These are phyloP conservation scores for Neurospora intermedia DNA, from an alignment of 495 filamentous ascomycete genomes.

Conservation along the genomic window DNA sequence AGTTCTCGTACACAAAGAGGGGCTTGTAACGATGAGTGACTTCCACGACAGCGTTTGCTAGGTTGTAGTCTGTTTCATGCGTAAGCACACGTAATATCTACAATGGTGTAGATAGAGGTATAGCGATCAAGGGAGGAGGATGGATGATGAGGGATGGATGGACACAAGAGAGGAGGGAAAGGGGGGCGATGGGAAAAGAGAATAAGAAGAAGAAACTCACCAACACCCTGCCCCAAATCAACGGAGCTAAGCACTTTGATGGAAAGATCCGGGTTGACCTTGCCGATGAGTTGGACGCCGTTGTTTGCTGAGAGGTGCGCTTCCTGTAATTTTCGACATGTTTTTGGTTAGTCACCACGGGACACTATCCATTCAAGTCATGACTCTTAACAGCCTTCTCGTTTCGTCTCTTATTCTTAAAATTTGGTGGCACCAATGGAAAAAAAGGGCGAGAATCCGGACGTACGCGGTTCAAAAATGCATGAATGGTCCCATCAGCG, in stretches of 20 bases:
- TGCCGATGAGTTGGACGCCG: slow-evolving; percentile 81
- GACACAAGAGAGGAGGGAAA: not conserved
- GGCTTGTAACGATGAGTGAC: slow-evolving; percentile 75
- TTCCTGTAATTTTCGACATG: slow-evolving; percentile 38
- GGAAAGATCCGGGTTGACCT: slow-evolving; percentile 70
- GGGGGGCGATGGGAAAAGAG: not conserved
- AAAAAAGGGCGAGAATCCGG: not conserved
- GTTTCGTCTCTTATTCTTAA: not conserved
- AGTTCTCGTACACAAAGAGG: slow-evolving; percentile 37
- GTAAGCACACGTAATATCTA: not conserved
- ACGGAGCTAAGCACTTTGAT: slow-evolving; percentile 63
- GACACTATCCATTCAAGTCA: not conserved
- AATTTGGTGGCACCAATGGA: not conserved
- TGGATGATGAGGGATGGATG: not conserved
- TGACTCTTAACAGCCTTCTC: not conserved
- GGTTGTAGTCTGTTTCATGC: slow-evolving; percentile 54
- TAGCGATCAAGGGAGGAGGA: not conserved
- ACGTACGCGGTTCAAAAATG: slow-evolving; percentile 60
- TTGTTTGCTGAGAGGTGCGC: slow-evolving; percentile 68
- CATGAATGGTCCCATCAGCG: slow-evolving; percentile 60
- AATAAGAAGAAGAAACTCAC: slow-evolving; percentile 33
- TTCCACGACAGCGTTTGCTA: slow-evolving; percentile 75
- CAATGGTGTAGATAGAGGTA: slow-evolving; percentile 8
- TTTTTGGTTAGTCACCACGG: slow-evolving; percentile 1
- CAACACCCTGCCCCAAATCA: slow-evolving; percentile 67